Conservation (phyloP, 305 asterid species). For the Fraxinus sp. region DNA sequence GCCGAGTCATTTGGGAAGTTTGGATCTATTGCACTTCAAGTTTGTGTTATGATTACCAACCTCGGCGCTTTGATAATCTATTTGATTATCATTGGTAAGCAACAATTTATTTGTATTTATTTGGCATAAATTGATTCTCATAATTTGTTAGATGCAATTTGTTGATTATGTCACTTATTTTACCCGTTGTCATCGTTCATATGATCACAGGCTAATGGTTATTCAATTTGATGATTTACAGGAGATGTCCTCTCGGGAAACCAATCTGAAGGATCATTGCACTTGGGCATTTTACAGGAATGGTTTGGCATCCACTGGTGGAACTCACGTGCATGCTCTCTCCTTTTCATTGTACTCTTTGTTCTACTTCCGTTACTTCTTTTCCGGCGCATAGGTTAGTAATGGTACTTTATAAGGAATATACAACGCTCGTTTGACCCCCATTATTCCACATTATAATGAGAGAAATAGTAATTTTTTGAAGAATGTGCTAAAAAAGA, state of each 20-base stretch:
- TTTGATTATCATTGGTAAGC: constrained; percentile 82
- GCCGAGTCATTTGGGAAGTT: constrained; percentile 84
- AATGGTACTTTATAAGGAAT: background rate
- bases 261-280: constrained; percentile 64
- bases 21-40: constrained; percentile 81
- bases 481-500: too few species aligned
- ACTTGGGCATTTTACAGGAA: constrained; percentile 81
- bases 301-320: constrained; percentile 97
- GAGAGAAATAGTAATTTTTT: too few species aligned
- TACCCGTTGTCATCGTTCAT: background rate
- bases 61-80: constrained; percentile 91
- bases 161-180: background rate
- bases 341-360: constrained; percentile 66
- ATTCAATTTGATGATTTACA: constrained; percentile 21
- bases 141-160: background rate
- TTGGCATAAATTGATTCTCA: background rate
- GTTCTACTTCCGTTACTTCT: constrained; percentile 77
- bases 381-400: constrained; percentile 81
- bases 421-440: too few species aligned
- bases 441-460: too few species aligned
- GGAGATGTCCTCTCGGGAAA: constrained; percentile 94
- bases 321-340: constrained; percentile 70
- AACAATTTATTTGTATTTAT: background rate
- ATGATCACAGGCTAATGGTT: background rate
- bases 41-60: constrained; percentile 78